phyloP scores from a whole-genome alignment of 768 basidiomycete species.

The Psilocybe cubensis region DNA sequence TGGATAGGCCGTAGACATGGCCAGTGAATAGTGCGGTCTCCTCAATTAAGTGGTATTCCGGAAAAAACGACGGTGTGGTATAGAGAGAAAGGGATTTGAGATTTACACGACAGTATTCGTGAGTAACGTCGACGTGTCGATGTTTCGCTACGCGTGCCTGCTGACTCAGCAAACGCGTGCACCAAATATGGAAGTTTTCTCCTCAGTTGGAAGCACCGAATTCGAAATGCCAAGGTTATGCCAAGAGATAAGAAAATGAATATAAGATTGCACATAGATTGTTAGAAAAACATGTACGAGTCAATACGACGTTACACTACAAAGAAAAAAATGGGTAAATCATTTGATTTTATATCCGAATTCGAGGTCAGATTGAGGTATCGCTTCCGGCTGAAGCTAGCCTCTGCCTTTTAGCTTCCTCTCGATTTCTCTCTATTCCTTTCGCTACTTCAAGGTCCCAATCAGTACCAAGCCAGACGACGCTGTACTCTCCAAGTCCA shows the following conservation, averaged over 20 bases:
- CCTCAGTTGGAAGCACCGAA: conserved; percentile 18
- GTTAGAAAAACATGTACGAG: background rate
- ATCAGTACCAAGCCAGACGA: conserved; percentile 61
- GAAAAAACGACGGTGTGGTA: conserved; percentile 9
- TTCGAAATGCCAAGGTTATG: conserved; percentile 6
- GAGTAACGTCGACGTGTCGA: conserved; percentile 35
- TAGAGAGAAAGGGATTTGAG: conserved; percentile 12
- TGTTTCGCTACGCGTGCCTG: conserved; percentile 17
- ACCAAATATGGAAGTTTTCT: conserved; percentile 18
- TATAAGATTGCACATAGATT: background rate
- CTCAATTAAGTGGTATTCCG: conserved; percentile 7
- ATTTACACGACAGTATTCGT: conserved; percentile 4
- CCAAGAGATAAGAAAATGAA: background rate
- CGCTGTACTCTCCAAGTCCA: conserved; percentile 67
- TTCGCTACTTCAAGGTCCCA: conserved; percentile 66
- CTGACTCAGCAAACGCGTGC: conserved; percentile 30
- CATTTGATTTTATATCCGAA: too few species aligned
- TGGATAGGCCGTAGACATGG: conserved; percentile 76
- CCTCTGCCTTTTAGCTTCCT: conserved; percentile 41
- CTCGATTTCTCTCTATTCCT: conserved; percentile 51
- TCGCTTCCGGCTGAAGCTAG: background rate
- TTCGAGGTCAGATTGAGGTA: too few species aligned
- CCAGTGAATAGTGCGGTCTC: conserved; percentile 30
- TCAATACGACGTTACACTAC: too few species aligned
- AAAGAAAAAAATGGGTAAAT: too few species aligned